These are phyloP conservation scores for Solanum commersonii DNA, from an alignment of 257 asterid genomes.

Conservation along the genomic window DNA sequence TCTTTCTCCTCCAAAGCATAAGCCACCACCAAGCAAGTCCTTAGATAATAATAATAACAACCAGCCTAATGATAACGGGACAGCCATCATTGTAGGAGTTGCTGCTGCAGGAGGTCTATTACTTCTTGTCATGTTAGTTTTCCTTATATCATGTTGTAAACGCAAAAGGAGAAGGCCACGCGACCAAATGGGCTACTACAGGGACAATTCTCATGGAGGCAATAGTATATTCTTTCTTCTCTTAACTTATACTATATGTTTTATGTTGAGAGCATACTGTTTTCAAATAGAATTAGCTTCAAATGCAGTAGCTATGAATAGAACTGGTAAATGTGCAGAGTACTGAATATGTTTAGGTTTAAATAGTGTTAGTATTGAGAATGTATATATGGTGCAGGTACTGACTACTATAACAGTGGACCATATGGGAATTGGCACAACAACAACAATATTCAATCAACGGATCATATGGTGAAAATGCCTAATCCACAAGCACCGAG, in stretches of 20 bases:
- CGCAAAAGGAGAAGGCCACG: slow-evolving; percentile 48
- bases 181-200: slow-evolving; percentile 51
- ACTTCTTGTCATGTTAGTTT: slow-evolving; percentile 31
- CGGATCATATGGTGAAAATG: slow-evolving; percentile 33
- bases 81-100: slow-evolving; percentile 43
- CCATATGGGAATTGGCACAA: slow-evolving; percentile 36
- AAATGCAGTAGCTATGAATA: neutral
- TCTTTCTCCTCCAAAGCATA: slow-evolving; percentile 6
- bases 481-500: slow-evolving; percentile 37
- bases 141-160: slow-evolving; percentile 24
- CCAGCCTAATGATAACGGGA: neutral
- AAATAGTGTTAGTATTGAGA: slow-evolving; percentile 32
- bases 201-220: slow-evolving; percentile 35
- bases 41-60: slow-evolving; percentile 9
- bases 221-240: slow-evolving; percentile 23
- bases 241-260: neutral
- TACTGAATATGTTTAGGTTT: too few relatives aligned
- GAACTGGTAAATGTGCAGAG: neutral
- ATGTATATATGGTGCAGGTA: slow-evolving; percentile 1
- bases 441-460: slow-evolving; percentile 9
- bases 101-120: slow-evolving; percentile 53
- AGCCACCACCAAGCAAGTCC: slow-evolving; percentile 11
- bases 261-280: too few relatives aligned
- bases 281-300: slow-evolving; percentile 3
- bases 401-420: slow-evolving; percentile 20